Base-by-base conservation (phyloP, 2,329 filamentous ascomycete genomes). In the Fusarium pilosicola region DNA sequence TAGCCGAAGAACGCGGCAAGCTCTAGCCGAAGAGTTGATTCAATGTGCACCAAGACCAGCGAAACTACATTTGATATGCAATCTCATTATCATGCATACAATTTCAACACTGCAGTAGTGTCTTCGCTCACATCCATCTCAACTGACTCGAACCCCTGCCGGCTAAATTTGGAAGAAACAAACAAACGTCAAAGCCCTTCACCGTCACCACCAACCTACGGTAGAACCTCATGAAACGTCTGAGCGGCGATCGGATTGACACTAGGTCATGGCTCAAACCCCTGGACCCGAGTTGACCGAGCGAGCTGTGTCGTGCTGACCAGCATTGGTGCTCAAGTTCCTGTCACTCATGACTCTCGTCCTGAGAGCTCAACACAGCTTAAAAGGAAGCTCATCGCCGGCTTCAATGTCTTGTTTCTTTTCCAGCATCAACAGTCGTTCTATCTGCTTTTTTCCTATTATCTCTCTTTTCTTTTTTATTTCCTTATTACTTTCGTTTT, bases 181-280 rank as follows among this genome's bases (percentile, higher is more conserved):
- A 62, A 58, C 54, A 58, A 32, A 58, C 18, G 70, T 61, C 70
- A 52, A 70, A 61, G 70, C 64, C 55, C 41, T 64, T 32, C 69
- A 73, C 70, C 70, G 70, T 73, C 55, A 59, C 30, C 65, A 57
- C 69, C 46, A 68, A 56, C 28, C 41, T 64, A 44, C 55, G 70
- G 59, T 73, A 61, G 55, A 60, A 49, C 44, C 65, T 61, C 59
- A 46, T 72, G 70, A 73, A 73, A 73, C 69, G 69, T 69, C 69
- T 60, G 65, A 73, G 70, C 69, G 68, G 59, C 48, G 32, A 68
- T 71, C 62, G 45, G 68, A 69, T 69, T 72, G 54, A 68, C 68
- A 68, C 57, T 72, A 48, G 69, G 55, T 54, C 46, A 69, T 42
- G 22, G 60, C 56, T 44, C 49, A 49, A 42, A 66, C 60, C 32